Percentiles rank a stretch among this genome's conserved stretches.
These are phyloP conservation scores for Triticum monococcum DNA, from an alignment of 176 grass and related monocot species.

Conservation along the genomic window DNA sequence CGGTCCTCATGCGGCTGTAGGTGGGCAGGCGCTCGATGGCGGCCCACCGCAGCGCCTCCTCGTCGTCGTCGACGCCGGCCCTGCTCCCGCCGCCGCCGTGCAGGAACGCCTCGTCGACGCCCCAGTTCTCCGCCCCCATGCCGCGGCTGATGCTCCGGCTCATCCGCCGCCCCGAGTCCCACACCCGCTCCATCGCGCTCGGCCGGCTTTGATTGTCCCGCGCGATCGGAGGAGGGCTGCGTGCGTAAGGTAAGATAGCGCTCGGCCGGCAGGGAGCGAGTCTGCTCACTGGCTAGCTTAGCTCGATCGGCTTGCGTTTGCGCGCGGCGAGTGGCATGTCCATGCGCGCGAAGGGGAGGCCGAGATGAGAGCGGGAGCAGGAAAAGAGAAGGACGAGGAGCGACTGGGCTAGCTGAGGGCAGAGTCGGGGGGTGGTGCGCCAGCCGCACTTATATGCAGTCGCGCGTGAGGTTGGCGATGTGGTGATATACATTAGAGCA, in stretches of 20 bases:
- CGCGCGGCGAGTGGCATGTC: not conserved
- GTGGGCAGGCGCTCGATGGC: constrained; percentile 88
- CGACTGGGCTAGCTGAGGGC: not conserved
- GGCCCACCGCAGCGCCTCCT: constrained; percentile 89
- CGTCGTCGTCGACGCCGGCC: constrained; percentile 53
- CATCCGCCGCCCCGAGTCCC: constrained; percentile 74
- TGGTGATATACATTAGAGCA: not conserved
- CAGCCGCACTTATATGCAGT: not conserved
- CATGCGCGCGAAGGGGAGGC: not conserved
- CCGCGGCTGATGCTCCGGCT: constrained; percentile 73
- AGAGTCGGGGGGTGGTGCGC: not conserved
- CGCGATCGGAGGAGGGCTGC: not conserved
- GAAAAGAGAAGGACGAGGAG: not conserved
- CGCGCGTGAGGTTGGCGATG: not conserved
- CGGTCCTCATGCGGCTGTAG: constrained; percentile 72
- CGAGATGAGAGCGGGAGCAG: not conserved
- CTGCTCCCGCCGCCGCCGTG: not conserved
- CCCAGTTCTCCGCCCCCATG: constrained; percentile 85
- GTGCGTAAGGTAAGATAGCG: no score
- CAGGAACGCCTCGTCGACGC: constrained; percentile 76
- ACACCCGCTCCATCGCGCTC: constrained; percentile 63
- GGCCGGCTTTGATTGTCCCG: no score
- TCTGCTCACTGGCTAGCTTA: not conserved
- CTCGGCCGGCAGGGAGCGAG: no score
- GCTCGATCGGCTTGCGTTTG: not conserved